Base-by-base conservation (phyloP, 2,329 filamentous ascomycete genomes). In the Ustulina deusta region DNA sequence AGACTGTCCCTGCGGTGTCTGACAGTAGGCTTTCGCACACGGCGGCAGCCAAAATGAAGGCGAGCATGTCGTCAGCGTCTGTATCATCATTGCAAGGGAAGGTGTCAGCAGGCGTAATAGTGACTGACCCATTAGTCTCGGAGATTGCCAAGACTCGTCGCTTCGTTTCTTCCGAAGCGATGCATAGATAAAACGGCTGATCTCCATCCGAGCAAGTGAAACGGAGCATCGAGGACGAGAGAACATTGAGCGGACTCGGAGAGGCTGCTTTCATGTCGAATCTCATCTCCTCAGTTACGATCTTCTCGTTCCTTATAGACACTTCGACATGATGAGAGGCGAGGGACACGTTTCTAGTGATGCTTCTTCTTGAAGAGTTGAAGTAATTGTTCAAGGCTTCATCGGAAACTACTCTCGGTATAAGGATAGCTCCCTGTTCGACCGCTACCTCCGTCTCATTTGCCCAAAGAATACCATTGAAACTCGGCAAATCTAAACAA, bases 361-460 rank as follows among this genome's bases (percentile, higher is more conserved):
- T 49, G 6, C 5, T n/a, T 25, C 61, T 10, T 11, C 44, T 27
- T 1, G 32, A 42, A 27, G 51, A 63, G 40, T 63, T 51, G 11
- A 49, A 25, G 2, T 17, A 29, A 11, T 29, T 15, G 15, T 56
- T 48, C 10, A 48, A 5, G n/a, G 13, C 5, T 7, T 25, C 27
- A 29, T 57, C 20, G 1, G 52, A 20, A 2, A 36, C 4, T 2
- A 63, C 29, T 32, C 61, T 56, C 7, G 61, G 61, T 9, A 63
- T 63, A 11, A 25, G 25, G 38, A 32, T 11, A 29, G 5, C 15
- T 5, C 52, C 61, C 25, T 56, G n/a, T 7, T 32, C 22, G n/a
- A 63, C 40, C 6, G 34, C 32, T 6, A 64, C 32, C 22, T 64
- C 61, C 6, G 54, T 51, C 36, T 64, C 61, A 3, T 52, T 59